Percentiles rank a stretch among this genome's conserved stretches.
phyloP scores from a whole-genome alignment of 169 alveolate genomes.

The Babesia bigemina region DNA sequence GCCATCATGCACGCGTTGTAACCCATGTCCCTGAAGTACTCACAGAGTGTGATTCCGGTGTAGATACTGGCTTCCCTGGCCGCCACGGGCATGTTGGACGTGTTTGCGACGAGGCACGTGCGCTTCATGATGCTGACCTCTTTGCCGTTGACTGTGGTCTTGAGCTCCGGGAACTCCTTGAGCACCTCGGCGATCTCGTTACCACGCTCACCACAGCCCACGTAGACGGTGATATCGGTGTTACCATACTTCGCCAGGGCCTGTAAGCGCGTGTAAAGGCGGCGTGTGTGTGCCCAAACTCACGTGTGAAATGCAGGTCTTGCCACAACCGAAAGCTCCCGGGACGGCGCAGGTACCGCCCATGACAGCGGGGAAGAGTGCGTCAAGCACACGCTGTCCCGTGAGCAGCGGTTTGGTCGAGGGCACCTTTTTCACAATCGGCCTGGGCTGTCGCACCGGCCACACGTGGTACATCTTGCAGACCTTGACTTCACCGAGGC shows the following conservation, averaged over 20 bases:
- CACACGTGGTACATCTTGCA: constrained; percentile 95
- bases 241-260: constrained; percentile 97
- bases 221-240: constrained; percentile 95
- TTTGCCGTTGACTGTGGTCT: constrained; percentile 86
- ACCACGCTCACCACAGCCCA: constrained; percentile 99
- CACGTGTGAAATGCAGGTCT: constrained; percentile 94
- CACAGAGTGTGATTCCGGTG: constrained; percentile 98
- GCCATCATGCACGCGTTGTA: constrained; percentile 99
- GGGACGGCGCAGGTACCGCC: constrained; percentile 99
- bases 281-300: constrained; percentile 27
- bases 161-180: constrained; percentile 98
- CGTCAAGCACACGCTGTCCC: constrained; percentile 97
- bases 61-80: constrained; percentile 99
- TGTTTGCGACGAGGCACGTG: constrained; percentile 99
- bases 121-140: constrained; percentile 97
- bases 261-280: constrained; percentile 21
- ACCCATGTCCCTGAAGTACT: constrained; percentile 99
- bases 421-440: constrained; percentile 91
- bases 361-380: constrained; percentile 95
- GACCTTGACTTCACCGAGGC: constrained; percentile 87
- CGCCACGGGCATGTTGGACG: constrained; percentile 99
- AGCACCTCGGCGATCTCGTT: constrained; percentile 99
- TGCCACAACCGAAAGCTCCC: constrained; percentile 99
- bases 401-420: constrained; percentile 91
- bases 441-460: constrained; percentile 99